Base-by-base conservation (phyloP, 148 eudicot genomes). In the Mesembryanthemum crystallinum region DNA sequence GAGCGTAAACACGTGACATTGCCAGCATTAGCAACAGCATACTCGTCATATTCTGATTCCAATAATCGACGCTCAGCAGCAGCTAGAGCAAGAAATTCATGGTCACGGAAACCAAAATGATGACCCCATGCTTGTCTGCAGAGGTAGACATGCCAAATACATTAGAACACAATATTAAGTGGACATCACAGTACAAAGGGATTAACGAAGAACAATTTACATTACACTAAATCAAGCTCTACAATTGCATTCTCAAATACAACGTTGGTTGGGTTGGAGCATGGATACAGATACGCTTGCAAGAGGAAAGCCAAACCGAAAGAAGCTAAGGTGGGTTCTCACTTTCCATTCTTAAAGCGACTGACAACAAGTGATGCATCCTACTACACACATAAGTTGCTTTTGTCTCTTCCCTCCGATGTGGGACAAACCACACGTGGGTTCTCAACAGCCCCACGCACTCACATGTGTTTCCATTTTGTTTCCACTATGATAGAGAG, bases 31-130 rank as follows among this genome's bases (percentile, higher is more conserved):
- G 89, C 85, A 62, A 82, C 82, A 66, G 83, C 86, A 69, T 89
- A 89, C 10, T 91, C 93, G 10, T 89, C 93, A 65, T 88, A 89
- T 29, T 91, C 97, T n/a, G 90, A 87, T 80, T 89, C 87, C 84
- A 87, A 80, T 25, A 91, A 83, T 71, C 78, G 87, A 70, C 82
- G 89, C 79, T 89, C 92, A 28, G 89, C 89, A 66, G 85, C 87
- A 67, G 91, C 84, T 78, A 88, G 77, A 76, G 90, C 89, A 82
- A 89, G 83, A 29, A 89, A 84, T 42, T 82, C 86, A 79, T 84
- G 85, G 76, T 89, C 92, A 29, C 76, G 85, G 64, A 87, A 67
- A 47, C 83, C 82, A 23, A 89, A 85, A 72, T 86, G 89, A 33
- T 83, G 85, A 47, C 88, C 90, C 93, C 89, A 91, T 33, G 91